Conservation (phyloP, 129 eudicot species). For the Smallanthus sonchifolius region DNA sequence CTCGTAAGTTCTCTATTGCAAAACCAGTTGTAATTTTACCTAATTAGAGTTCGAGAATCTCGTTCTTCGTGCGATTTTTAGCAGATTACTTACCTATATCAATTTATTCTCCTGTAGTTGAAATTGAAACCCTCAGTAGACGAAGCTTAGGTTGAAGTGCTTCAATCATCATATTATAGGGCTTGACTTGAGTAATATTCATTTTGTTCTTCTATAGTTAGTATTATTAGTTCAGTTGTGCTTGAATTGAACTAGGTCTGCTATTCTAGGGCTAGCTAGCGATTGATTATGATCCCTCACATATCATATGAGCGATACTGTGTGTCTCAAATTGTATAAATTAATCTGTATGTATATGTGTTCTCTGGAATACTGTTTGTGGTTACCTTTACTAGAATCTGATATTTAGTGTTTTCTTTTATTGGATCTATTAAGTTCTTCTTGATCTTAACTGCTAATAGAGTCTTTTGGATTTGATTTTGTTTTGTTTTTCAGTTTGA, state of each 20-base stretch:
- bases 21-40: slow-evolving; percentile 11
- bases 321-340: background rate
- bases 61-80: background rate
- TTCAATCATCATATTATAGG: background rate
- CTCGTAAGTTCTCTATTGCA: slow-evolving; percentile 17
- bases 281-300: slow-evolving; percentile 14
- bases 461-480: slow-evolving; percentile 1
- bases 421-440: background rate
- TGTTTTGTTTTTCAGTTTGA: slow-evolving; percentile 17
- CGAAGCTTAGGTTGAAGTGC: background rate
- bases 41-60: slow-evolving; percentile 11
- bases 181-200: no score
- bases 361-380: background rate
- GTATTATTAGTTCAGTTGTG: slow-evolving; percentile 2
- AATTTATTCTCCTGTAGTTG: background rate
- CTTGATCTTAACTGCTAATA: slow-evolving; percentile 9
- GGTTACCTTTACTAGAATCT: background rate
- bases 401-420: background rate
- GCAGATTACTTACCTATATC: background rate
- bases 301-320: background rate
- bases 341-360: background rate
- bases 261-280: slow-evolving; percentile 20
- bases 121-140: slow-evolving; percentile 22
- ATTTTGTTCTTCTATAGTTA: no score
- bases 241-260: slow-evolving; percentile 1